Evolutionary conservation across 352 stramenopile genomes (phyloP), one percentile per base, ranked within the genome.

Genomic region (Phytophthora pluvialis): DNA sequence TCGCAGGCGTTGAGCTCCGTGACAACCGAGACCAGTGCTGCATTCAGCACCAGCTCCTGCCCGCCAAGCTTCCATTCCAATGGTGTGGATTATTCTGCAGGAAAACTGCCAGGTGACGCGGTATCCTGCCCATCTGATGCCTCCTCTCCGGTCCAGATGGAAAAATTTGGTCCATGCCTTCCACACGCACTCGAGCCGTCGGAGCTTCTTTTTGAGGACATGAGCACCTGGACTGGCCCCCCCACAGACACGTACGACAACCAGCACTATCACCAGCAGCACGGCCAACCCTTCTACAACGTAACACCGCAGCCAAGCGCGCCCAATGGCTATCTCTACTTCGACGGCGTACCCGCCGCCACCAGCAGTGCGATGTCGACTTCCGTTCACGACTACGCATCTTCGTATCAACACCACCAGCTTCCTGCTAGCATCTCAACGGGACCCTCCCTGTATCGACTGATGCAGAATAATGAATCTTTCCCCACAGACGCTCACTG

Each of bases 151-250:
- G 72, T 70, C 63, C 74, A 80, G 52, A 75, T 86, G 74, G 74
- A 80, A 48, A 64, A n/a, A 29, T 74, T 86, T 55, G 21, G 63
- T 65, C 63, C 72, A 12, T 83, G 75, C 28, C 43, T 81, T 18
- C 48, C 60, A 11, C 68, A 72, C 32, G 25, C 56, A 21, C 42
- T 73, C 25, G 77, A 81, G 50, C 59, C 72, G 6, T 57, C 70
- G 9, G 60, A 81, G 50, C 47, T 83, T 32, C 60, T 82, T n/a
- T 82, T 81, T 38, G 69, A 77, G 13, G 74, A 72, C 32, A 73
- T 80, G 47, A 74, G 66, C 25, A 48, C 45, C 26, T 71, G 70
- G 66, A 44, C 45, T 25, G 60, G 70, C 12, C 50, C 58, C 25
- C 4, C 60, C 5, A 35, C 44, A 26, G 64, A 60, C 3, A 16